These are phyloP conservation scores for Nicotiana tabacum DNA, from an alignment of 257 asterid genomes.

Conservation along the genomic window DNA sequence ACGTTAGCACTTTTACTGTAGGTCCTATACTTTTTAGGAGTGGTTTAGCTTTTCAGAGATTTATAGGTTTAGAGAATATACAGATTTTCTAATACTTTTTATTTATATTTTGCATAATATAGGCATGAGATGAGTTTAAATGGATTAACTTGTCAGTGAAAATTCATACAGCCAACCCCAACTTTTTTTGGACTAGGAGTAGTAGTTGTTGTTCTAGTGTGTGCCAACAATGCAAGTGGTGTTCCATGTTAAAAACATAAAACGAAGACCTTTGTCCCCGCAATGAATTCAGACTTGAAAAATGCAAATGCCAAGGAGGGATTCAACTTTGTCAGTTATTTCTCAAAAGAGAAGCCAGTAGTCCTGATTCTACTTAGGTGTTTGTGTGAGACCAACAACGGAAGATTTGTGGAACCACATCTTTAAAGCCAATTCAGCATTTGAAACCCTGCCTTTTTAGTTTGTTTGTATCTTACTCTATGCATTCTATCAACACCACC, in stretches of 20 bases:
- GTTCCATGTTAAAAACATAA: neutral
- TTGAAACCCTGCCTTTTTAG: neutral
- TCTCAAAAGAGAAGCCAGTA: neutral
- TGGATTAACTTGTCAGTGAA: too few relatives aligned
- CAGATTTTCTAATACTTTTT: too few relatives aligned
- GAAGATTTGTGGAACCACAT: neutral
- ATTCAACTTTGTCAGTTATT: neutral
- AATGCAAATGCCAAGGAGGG: neutral
- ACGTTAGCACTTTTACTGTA: too few relatives aligned
- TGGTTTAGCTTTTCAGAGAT: too few relatives aligned
- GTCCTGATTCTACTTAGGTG: neutral
- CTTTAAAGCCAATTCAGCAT: neutral
- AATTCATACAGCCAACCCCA: too few relatives aligned
- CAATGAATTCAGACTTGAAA: neutral
- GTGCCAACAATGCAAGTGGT: neutral
- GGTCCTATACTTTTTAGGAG: too few relatives aligned
- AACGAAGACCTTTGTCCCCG: neutral
- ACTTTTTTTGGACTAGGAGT: too few relatives aligned
- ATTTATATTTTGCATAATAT: too few relatives aligned
- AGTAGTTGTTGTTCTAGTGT: neutral
- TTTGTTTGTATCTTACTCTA: neutral
- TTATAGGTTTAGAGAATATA: too few relatives aligned
- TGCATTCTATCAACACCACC: neutral
- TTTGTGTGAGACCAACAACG: neutral
- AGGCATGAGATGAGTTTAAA: too few relatives aligned